These are phyloP conservation scores for Fusarium dimerum DNA, from an alignment of 2,329 filamentous ascomycete genomes.

Conservation along the genomic window DNA sequence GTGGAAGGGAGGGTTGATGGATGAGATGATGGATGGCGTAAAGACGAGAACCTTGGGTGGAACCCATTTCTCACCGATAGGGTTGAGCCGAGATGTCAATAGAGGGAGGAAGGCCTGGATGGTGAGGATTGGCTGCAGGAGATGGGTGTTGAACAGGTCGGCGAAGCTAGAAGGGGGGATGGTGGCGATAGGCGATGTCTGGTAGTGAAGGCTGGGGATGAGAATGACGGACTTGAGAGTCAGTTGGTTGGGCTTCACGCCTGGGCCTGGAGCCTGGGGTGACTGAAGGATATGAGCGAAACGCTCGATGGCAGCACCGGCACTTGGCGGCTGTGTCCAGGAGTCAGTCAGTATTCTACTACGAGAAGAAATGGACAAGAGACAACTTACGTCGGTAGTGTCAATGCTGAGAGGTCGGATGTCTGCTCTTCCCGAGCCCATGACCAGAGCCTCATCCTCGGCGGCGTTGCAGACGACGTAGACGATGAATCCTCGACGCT, in stretches of 20 bases:
- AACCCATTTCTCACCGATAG: constrained; percentile 49
- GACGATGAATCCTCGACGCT: constrained; percentile 89
- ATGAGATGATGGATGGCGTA: constrained; percentile 78
- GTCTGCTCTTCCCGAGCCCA: constrained; percentile 75
- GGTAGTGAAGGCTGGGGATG: constrained; percentile 79
- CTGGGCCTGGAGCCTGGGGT: constrained; percentile 74
- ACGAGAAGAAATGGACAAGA: too few relatives aligned
- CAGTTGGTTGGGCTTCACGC: constrained; percentile 74
- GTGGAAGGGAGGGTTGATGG: constrained; percentile 77
- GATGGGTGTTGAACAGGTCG: constrained; percentile 87
- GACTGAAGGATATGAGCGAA: constrained; percentile 72
- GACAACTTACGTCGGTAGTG: constrained; percentile 68
- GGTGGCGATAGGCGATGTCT: constrained; percentile 80
- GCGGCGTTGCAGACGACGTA: constrained; percentile 84
- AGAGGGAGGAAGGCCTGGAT: constrained; percentile 88
- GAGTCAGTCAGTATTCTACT: too few relatives aligned
- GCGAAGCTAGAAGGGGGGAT: constrained; percentile 82
- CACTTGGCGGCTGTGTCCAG: constrained; percentile 61
- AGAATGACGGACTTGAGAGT: constrained; percentile 79
- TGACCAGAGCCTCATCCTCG: constrained; percentile 81
- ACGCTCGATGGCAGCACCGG: constrained; percentile 67
- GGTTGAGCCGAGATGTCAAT: constrained; percentile 62
- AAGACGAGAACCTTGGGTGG: constrained; percentile 73
- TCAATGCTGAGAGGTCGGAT: constrained; percentile 82
- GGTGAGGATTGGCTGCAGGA: constrained; percentile 85